These are phyloP conservation scores for Fusarium pseudograminearum DNA, from an alignment of 2,329 filamentous ascomycete species.

Conservation along the genomic window DNA sequence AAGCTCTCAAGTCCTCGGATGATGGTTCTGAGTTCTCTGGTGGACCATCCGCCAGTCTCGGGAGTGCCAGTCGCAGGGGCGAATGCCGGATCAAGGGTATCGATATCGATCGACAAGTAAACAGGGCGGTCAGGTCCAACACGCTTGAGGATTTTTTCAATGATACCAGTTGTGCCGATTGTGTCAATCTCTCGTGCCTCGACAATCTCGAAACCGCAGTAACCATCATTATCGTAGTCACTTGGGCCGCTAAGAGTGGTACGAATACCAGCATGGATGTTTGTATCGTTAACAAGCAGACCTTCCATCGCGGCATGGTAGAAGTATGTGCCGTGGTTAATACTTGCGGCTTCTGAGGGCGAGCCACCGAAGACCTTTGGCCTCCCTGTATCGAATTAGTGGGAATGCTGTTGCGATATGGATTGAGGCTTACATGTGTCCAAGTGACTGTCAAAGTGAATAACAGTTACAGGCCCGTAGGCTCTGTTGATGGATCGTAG, in stretches of 20 bases:
- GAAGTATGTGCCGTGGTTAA: conserved; percentile 93
- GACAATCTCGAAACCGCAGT: conserved; percentile 87
- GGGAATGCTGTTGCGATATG: accelerated
- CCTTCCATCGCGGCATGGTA: conserved; percentile 85
- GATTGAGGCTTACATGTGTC: conserved; percentile 68
- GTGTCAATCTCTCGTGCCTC: conserved; percentile 67
- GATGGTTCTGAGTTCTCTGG: conserved; percentile 78
- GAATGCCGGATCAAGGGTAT: conserved; percentile 85
- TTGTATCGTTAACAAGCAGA: conserved; percentile 82
- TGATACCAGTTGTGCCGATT: conserved; percentile 75
- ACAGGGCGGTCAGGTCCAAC: conserved; percentile 81
- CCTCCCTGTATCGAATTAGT: conserved; percentile 63
- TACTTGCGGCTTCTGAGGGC: conserved; percentile 77
- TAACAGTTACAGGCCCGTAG: conserved; percentile 71
- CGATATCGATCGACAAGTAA: conserved; percentile 86
- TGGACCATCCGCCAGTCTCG: conserved; percentile 82
- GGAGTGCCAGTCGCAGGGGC: conserved; percentile 81
- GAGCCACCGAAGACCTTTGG: conserved; percentile 90
- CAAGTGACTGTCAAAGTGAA: conserved; percentile 73
- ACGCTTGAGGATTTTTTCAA: conserved; percentile 79
- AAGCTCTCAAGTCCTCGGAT: conserved; percentile 75
- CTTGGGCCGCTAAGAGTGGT: conserved; percentile 78
- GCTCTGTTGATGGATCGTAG: conserved; percentile 70
- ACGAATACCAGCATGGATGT: conserved; percentile 89
- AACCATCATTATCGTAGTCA: conserved; percentile 77